A percentile compares a stretch with the other conserved stretches of the same genome.
phyloP scores from a whole-genome alignment of 495 filamentous ascomycete species.

The Penicillium cinerascens region DNA sequence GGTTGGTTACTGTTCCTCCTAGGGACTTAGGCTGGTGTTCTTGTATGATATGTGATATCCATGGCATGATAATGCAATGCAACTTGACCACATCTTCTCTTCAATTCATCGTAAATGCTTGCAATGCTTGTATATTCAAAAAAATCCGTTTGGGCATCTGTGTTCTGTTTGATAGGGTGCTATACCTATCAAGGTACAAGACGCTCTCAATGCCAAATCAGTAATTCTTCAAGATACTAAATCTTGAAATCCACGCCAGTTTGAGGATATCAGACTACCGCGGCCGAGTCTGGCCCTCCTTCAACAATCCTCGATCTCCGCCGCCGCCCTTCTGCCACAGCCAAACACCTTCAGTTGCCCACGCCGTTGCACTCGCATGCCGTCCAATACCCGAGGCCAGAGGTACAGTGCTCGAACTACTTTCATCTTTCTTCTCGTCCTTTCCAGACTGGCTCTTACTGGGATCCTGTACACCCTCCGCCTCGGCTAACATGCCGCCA shows the following conservation, averaged over 20 bases:
- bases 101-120: neutral
- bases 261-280: conserved; percentile 9
- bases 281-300: conserved; percentile 33
- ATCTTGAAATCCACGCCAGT: no score
- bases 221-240: neutral
- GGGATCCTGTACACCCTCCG: conserved; percentile 37
- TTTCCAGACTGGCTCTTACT: conserved; percentile 4
- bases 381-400: conserved; percentile 36
- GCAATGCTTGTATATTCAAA: neutral
- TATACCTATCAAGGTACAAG: neutral
- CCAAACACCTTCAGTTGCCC: conserved; percentile 91
- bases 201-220: neutral
- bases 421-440: conserved; percentile 19
- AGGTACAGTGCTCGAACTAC: conserved; percentile 2
- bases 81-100: neutral
- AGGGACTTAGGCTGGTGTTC: neutral
- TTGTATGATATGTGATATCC: conserved; percentile 19
- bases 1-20: neutral
- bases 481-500: conserved; percentile 66
- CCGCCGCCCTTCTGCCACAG: conserved; percentile 79
- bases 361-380: conserved; percentile 65
- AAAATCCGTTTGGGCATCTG: neutral
- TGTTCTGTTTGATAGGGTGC: neutral
- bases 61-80: conserved; percentile 16
- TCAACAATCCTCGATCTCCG: conserved; percentile 43